A percentile compares a stretch with the other conserved stretches of the same genome.
phyloP scores from a whole-genome alignment of 352 stramenopile genomes.

The Phytophthora fragariaefolia region DNA sequence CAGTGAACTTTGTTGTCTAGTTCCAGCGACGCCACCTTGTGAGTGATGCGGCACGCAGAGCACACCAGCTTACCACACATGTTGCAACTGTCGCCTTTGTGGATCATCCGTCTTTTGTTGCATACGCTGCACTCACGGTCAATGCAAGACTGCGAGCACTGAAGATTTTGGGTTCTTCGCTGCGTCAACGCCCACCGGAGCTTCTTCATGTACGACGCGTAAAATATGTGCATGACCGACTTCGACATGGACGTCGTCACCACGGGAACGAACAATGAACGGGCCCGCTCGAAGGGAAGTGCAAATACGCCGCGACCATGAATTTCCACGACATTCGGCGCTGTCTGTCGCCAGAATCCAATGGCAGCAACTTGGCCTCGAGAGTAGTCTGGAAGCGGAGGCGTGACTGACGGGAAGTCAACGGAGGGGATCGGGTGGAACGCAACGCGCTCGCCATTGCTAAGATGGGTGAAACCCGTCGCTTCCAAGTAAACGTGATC shows the following conservation, averaged over 20 bases:
- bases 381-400: constrained; percentile 29
- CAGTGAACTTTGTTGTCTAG: constrained; percentile 41
- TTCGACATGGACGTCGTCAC: constrained; percentile 35
- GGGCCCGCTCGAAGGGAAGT: constrained; percentile 28
- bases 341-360: constrained; percentile 31
- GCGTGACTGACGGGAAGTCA: constrained; percentile 23
- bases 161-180: constrained; percentile 11
- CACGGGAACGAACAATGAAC: constrained; percentile 24
- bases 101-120: constrained; percentile 28
- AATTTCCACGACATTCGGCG: constrained; percentile 28
- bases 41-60: constrained; percentile 37
- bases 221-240: constrained; percentile 35
- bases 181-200: constrained; percentile 27
- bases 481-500: constrained; percentile 46
- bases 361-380: constrained; percentile 33
- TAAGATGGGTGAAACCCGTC: constrained; percentile 27
- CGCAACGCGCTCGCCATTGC: constrained; percentile 30
- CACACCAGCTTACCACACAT: constrained; percentile 41
- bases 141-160: constrained; percentile 6
- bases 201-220: constrained; percentile 30
- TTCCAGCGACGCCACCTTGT: constrained; percentile 39
- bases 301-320: constrained; percentile 28
- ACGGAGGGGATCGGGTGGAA: constrained; percentile 45
- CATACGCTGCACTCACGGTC: constrained; percentile 24
- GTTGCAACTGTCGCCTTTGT: constrained; percentile 27